Evolutionary conservation across 129 eudicot genomes (phyloP), one percentile per base, ranked within the genome.

Genomic region (carrot (Daucus carota)): DNA sequence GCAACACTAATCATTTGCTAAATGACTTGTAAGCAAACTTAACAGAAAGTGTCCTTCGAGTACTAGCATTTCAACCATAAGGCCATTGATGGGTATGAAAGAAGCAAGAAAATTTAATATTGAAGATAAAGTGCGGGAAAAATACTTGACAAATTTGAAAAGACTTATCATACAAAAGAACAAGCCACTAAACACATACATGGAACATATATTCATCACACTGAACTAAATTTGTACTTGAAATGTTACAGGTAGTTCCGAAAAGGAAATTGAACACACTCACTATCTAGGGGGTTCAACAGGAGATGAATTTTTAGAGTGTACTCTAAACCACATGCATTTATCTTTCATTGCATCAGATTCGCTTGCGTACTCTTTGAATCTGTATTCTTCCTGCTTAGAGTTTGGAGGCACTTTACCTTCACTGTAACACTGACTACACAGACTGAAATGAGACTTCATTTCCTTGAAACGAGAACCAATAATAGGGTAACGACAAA

Each of bases 401-500:
- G 84, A 80, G 45, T 85, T 75, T 38, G 93, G 84, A 62, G 93
- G 92, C 75, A 94, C 99, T 81, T 94, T 94, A 47, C 99, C 96
- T 84, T 94, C 99, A 73, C 96, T 85, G 68, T 94, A 94, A 76
- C 99, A 94, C 50, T 81, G 89, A 79, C 90, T 84, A 78, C 99
- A 94, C 48, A 94, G 73, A 79, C 97, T 94, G 69, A 94, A 83
- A 43, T 75, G 87, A 11, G 87, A 76, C 76, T 89, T 94, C 89
- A 84, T 85, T 84, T 94, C 99, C 84, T 85, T 91, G 48, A 94
- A 94, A 6, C 97, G 92, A 1, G 92, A 86, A 31, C 99, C 99
- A 42, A 89, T 94, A 20, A 94, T 79, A 1, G 97, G 99, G 83
- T 94, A 94, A 14, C 96, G 88, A 52, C 99, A 94, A 48, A 88